Conservation (phyloP, 352 stramenopile genomes). For the Detonula confervacea region DNA sequence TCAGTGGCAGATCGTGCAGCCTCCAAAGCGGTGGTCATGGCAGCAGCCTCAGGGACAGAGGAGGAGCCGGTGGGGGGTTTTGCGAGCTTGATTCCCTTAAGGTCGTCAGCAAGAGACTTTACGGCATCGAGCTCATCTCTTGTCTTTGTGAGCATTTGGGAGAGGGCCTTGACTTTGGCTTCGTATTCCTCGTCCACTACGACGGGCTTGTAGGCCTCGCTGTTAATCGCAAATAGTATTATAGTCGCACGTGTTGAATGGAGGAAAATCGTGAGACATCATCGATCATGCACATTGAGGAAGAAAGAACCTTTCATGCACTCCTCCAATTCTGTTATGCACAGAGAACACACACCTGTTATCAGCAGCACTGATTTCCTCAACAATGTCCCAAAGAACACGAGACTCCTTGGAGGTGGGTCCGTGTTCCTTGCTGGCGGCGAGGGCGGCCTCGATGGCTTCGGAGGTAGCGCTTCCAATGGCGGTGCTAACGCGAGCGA, state of each 20-base stretch:
- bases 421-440: conserved; percentile 66
- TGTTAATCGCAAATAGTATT: no score
- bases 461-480: conserved; percentile 17
- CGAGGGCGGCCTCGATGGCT: conserved; percentile 65
- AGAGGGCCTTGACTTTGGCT: conserved; percentile 48
- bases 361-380: conserved; percentile 70
- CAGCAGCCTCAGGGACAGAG: conserved; percentile 19
- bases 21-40: conserved; percentile 55
- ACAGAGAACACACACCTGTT: conserved; percentile 70
- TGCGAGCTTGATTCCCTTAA: conserved; percentile 66
- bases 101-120: conserved; percentile 53
- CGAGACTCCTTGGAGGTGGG: conserved; percentile 58
- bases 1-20: conserved; percentile 57
- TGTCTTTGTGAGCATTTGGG: conserved; percentile 63
- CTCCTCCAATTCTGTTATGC: no score
- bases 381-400: conserved; percentile 77
- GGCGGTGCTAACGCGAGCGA: not conserved
- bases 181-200: conserved; percentile 64
- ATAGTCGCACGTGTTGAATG: no score
- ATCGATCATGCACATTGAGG: no score
- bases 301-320: no score
- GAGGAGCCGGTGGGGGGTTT: conserved; percentile 2
- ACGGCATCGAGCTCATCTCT: conserved; percentile 61
- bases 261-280: no score
- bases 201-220: conserved; percentile 58